Base-by-base conservation (phyloP, 345 rosid species). In the Hirschfeldia incana region DNA sequence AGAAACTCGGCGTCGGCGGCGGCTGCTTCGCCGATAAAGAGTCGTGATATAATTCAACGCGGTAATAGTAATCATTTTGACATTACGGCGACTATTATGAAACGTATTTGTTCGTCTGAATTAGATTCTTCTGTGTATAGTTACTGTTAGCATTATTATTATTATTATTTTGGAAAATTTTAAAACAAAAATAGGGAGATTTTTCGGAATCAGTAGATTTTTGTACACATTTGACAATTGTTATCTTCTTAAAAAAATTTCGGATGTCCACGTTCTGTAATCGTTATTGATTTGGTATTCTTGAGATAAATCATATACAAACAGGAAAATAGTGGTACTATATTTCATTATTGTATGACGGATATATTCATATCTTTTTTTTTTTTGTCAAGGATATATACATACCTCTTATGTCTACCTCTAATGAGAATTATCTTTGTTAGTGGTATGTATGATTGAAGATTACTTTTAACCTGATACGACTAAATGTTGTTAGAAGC, bases 61-160 rank as follows among this genome's bases (percentile, higher is more conserved):
- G 85, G 89, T 57, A 84, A 80, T 66, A 59, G 46, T 69, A 80
- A 83, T 77, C 78, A 72, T 82, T 70, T 34, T 1, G 77, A 78
- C 37, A 16, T 80, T 71, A 83, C 77, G 59, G 70, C 79, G 21
- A 39, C 55, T 2, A 82, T 91, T 68, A 89, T 78, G 92, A 89
- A 83, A 85, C 84, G 82, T 70, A 85, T 92, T 51, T 92, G 98
- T 88, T 84, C 90, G 15, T 66, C 80, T 17, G 89, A 88, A 55
- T 72, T 74, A 49, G 90, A 86, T 78, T 88, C 88, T 73, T 83
- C 84, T 76, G 92, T 91, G 15, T 92, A 92, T 83, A 91, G 58
- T 65, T 89, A 89, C 75, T 92, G 95, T 84, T 87, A 36, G 79
- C 65, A 63, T 67, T 1, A 5, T 16, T 6, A 2, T 44, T 21